Evolutionary conservation across 1,139 yeast species (phyloP), one percentile per base, ranked within the genome.

Genomic region (Protomyces lactucae-debilis): DNA sequence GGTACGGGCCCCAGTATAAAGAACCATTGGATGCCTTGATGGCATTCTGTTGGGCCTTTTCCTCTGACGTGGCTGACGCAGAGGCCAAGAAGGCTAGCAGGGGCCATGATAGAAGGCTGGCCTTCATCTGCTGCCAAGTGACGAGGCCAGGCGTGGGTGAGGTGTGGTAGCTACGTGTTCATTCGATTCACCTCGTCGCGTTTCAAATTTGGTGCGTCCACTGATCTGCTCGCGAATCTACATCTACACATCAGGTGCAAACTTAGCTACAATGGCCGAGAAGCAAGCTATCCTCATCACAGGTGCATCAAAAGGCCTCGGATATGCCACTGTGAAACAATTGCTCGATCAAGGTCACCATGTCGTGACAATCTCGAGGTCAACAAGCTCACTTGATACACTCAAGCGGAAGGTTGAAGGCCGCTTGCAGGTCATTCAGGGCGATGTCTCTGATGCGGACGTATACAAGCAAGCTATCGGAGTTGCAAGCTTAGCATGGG

Each of bases 1-100:
- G 77, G 75, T 92, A 93, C 0, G 98, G 96, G 0, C 97, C 98
- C 99, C 99, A 93, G 37, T 83, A 74, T 28, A 86, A 74, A 6
- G 70, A 56, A 18, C 61, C 65, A 54, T 69, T 69, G 16, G 66
- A 43, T n/a, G 56, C 67, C 16, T 43, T 43, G 48, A 43, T 18
- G 21, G 46, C 46, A n/a, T 32, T n/a, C 5, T 55, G 40, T 18
- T 16, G 14, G 9, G 9, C 21, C 21, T 6, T 18, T 35, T 28
- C 25, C 40, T 18, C 23, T 14, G 23, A 52, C 14, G 2, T 28
- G 21, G 10, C 21, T 16, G 3, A n/a, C 21, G 23, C 40, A 52
- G 25, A 52, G 25, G 14, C 43, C 43, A 16, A 39, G 40, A 35
- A 35, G 23, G 43, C 55, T 8, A 35, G 35, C 18, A n/a, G 14